Evolutionary conservation across 2,329 filamentous ascomycete genomes (phyloP), one percentile per base, ranked within the genome.

Genomic region (Penicillium sp.): DNA sequence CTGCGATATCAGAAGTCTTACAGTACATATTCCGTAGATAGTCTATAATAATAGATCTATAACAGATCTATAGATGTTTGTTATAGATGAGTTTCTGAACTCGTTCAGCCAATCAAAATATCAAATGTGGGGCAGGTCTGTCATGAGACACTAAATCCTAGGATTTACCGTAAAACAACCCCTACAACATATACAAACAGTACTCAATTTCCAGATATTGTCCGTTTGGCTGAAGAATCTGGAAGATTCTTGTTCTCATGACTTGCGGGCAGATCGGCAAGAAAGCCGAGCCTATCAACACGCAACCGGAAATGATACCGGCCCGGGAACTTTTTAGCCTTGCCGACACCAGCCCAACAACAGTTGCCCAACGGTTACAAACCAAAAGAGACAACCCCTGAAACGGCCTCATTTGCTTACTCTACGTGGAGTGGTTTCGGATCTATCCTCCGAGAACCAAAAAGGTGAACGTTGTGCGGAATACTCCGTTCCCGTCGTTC

Each of bases 261-360:
- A 28, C 30, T 30, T 19, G n/a, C n/a, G 26, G 7, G 17, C 22
- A 46, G 37, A 43, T 62, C 60, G 60, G 60, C 48, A 17, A 61
- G 44, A 61, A 57, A 45, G 53, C 60, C 60, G 60, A 56, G 47
- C 36, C n/a, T 28, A 31, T 36, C 46, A 35, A 28, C n/a, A 51
- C 38, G 46, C 53, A 44, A 50, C 50, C 53, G 57, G 53, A 46
- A 48, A 44, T 36, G 43, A 42, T 16, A 7, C 33, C 42, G 33
- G 22, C 22, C 22, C 22, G 38, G 22, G 5, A 52, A 48, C n/a
- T 22, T 49, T 48, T 41, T n/a, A 40, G 16, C 26, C 53, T 54
- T 17, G 37, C 54, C 35, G 41, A 51, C 22, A n/a, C n/a, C 33
- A 40, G 40, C 46, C 46, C 36, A 44, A 48, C 12, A 3, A 28